Evolutionary conservation across 2,329 filamentous ascomycete species (phyloP).

Genomic region (Exophiala mesophila): DNA sequence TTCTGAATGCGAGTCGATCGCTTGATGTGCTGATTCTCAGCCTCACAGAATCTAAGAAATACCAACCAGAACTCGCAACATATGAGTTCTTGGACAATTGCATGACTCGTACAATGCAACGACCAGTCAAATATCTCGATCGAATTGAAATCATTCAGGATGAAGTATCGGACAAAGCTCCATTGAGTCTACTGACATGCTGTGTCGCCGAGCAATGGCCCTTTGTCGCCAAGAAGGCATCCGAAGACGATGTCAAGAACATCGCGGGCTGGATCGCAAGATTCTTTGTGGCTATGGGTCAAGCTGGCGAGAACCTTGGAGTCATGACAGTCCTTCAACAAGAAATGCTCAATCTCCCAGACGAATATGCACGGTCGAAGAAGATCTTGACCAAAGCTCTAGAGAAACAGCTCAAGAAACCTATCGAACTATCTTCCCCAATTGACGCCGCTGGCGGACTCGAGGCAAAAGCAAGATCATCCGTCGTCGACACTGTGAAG

Average conservation of each 20-base stretch:
- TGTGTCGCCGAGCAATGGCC: slow-evolving; percentile 73
- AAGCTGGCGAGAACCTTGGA: slow-evolving; percentile 47
- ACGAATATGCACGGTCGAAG: slow-evolving; percentile 34
- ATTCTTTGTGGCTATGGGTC: slow-evolving; percentile 52
- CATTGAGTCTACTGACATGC: slow-evolving; percentile 56
- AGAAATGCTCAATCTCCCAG: slow-evolving; percentile 37
- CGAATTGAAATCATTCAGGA: slow-evolving; percentile 37
- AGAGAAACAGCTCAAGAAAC: slow-evolving; percentile 29
- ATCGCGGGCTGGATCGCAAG: slow-evolving; percentile 56
- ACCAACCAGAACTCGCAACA: slow-evolving; percentile 38
- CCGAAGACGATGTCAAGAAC: slow-evolving; percentile 40
- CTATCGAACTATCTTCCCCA: slow-evolving; percentile 1
- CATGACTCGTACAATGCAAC: slow-evolving; percentile 66
- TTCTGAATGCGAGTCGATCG: slow-evolving; percentile 33
- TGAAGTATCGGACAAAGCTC: slow-evolving; percentile 27
- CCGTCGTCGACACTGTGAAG: neutral
- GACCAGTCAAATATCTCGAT: slow-evolving; percentile 74
- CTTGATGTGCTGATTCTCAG: slow-evolving; percentile 39
- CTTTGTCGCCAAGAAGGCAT: slow-evolving; percentile 55
- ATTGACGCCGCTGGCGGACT: slow-evolving; percentile 8
- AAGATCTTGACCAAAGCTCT: slow-evolving; percentile 35
- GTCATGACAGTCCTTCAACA: slow-evolving; percentile 45
- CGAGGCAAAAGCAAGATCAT: neutral
- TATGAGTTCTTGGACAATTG: slow-evolving; percentile 80
- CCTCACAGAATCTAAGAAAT: slow-evolving; percentile 32